Percentiles rank a stretch among this genome's conserved stretches.
Conservation (phyloP, 371 early-diverging fungal genomes). For the Rhizopus arrhizus region DNA sequence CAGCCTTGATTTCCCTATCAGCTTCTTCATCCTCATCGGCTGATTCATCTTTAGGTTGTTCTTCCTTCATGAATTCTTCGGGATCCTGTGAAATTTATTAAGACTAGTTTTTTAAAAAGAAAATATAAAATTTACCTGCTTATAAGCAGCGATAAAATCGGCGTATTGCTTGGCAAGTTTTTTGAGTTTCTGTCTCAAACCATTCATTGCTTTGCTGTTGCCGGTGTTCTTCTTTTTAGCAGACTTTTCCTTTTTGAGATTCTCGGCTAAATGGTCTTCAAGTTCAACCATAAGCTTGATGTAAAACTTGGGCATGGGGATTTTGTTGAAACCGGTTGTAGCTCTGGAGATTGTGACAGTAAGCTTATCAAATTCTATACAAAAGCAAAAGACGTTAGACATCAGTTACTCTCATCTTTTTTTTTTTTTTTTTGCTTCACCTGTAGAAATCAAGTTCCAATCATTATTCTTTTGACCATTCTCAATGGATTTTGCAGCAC, state of each 20-base stretch:
- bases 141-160: conserved; percentile 71
- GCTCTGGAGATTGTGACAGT: conserved; percentile 73
- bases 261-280: conserved; percentile 72
- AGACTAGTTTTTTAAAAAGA: background rate
- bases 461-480: conserved; percentile 86
- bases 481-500: conserved; percentile 64
- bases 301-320: conserved; percentile 75
- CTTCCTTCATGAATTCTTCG: conserved; percentile 59
- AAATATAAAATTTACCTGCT: conserved; percentile 47
- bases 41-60: conserved; percentile 34
- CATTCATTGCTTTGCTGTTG: conserved; percentile 83
- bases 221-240: conserved; percentile 83
- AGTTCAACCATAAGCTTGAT: conserved; percentile 75
- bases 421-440: conserved; percentile 48
- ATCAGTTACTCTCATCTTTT: background rate
- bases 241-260: conserved; percentile 56
- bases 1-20: conserved; percentile 10
- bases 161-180: conserved; percentile 84
- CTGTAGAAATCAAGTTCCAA: conserved; percentile 83
- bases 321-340: conserved; percentile 66
- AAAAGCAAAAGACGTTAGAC: background rate
- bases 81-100: conserved; percentile 34
- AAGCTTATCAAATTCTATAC: conserved; percentile 85
- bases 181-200: conserved; percentile 89
- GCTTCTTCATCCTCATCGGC: conserved; percentile 7